Conservation (phyloP, 495 filamentous ascomycete species). For the Podospora pseudopauciseta region DNA sequence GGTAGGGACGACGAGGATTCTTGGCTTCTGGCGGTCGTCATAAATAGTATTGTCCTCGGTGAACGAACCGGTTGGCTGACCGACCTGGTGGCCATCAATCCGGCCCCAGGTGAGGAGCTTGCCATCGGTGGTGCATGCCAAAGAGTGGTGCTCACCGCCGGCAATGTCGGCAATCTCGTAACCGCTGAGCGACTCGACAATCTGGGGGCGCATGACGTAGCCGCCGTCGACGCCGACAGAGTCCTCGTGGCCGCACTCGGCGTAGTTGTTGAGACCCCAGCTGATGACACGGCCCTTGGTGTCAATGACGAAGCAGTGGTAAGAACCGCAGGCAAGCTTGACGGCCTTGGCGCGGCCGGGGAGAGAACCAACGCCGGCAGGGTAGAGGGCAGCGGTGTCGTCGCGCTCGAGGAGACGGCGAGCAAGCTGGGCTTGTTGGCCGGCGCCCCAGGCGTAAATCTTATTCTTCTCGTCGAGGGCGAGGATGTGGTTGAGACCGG, state of each 20-base stretch:
- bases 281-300: constrained; percentile 66
- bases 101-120: constrained; percentile 67
- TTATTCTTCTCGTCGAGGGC: constrained; percentile 64
- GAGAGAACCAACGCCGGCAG: constrained; percentile 62
- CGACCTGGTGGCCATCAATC: constrained; percentile 60
- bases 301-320: constrained; percentile 75
- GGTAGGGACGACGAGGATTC: constrained; percentile 56
- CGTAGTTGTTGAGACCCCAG: constrained; percentile 88
- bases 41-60: constrained; percentile 54
- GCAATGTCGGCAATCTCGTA: constrained; percentile 52
- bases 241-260: constrained; percentile 65
- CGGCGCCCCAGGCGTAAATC: constrained; percentile 68
- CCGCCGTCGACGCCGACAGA: constrained; percentile 65
- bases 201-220: constrained; percentile 42
- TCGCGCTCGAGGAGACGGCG: constrained; percentile 63
- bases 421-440: constrained; percentile 73
- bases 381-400: constrained; percentile 55
- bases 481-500: constrained; percentile 68
- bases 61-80: constrained; percentile 50
- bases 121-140: constrained; percentile 59
- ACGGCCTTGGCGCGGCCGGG: constrained; percentile 53
- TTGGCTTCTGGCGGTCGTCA: constrained; percentile 51
- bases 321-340: constrained; percentile 58
- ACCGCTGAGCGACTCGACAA: constrained; percentile 49
- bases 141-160: constrained; percentile 67